Conservation (phyloP, 768 basidiomycete genomes). For the Psilocybe tampanensis region DNA sequence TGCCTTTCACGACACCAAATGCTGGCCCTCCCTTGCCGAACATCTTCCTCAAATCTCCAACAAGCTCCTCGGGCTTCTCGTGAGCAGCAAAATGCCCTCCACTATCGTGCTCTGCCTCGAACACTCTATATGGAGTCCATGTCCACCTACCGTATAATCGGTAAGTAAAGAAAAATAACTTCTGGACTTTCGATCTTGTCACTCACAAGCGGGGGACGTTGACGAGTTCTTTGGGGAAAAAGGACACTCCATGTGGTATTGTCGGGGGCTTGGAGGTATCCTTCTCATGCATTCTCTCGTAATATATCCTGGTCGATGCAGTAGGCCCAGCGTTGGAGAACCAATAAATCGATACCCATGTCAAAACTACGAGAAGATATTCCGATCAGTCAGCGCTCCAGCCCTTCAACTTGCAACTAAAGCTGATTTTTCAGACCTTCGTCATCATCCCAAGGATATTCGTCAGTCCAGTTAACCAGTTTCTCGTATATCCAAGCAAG, state of each 20-base stretch:
- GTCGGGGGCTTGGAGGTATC: conserved; percentile 11
- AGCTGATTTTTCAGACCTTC: conserved; percentile 36
- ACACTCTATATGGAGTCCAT: conserved; percentile 39
- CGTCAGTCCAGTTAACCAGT: conserved; percentile 48
- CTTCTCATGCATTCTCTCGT: conserved; percentile 38
- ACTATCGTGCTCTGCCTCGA: conserved; percentile 43
- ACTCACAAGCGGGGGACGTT: conserved; percentile 32
- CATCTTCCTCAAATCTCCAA: conserved; percentile 53
- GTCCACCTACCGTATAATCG: conserved; percentile 42
- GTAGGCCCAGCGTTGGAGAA: conserved; percentile 62
- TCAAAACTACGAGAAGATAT: conserved; percentile 48
- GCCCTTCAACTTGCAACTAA: too few relatives aligned
- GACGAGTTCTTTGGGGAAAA: conserved; percentile 52
- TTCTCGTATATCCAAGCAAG: conserved; percentile 60
- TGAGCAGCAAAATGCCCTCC: conserved; percentile 63
- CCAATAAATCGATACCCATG: conserved; percentile 59
- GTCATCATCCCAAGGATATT: conserved; percentile 60
- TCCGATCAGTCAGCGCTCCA: conserved; percentile 15
- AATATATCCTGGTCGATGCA: conserved; percentile 61
- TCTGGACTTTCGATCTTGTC: not conserved
- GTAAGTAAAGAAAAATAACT: not conserved
- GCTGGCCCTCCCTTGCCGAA: conserved; percentile 54
- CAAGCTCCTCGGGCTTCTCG: conserved; percentile 50
- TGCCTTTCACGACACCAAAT: conserved; percentile 44
- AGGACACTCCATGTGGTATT: conserved; percentile 52